A percentile compares a stretch with the other conserved stretches of the same genome.
phyloP scores from a whole-genome alignment of 2,329 filamentous ascomycete species.

The Fusarium palustre region DNA sequence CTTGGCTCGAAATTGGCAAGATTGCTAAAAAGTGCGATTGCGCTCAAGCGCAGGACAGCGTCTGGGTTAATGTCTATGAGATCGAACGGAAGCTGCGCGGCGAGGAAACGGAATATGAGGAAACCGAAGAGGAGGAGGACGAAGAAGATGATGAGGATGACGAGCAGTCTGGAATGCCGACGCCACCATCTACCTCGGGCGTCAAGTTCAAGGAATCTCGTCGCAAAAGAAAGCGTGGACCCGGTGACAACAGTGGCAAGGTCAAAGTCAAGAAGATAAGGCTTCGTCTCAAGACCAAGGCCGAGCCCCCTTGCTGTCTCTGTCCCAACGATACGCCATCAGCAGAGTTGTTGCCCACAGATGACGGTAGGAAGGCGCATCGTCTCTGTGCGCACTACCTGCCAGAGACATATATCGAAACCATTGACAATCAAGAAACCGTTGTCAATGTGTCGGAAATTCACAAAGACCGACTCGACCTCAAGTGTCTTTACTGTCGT shows the following conservation, averaged over 20 bases:
- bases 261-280: conserved; percentile 82
- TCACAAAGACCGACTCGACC: conserved; percentile 85
- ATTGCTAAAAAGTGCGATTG: conserved; percentile 98
- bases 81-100: conserved; percentile 94
- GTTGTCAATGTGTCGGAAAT: conserved; percentile 85
- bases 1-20: conserved; percentile 94
- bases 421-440: conserved; percentile 75
- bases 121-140: conserved; percentile 79
- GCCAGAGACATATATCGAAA: conserved; percentile 88
- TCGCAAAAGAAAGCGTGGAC: conserved; percentile 69
- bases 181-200: conserved; percentile 79
- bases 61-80: conserved; percentile 97
- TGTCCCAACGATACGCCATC: conserved; percentile 91
- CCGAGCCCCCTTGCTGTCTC: conserved; percentile 85
- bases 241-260: conserved; percentile 55
- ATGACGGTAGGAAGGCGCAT: conserved; percentile 88
- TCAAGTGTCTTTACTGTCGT: conserved; percentile 95
- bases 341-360: conserved; percentile 85
- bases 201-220: conserved; percentile 71
- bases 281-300: conserved; percentile 76
- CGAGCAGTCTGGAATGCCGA: conserved; percentile 76
- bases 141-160: conserved; percentile 74
- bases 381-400: conserved; percentile 90
- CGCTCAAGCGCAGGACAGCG: conserved; percentile 93
- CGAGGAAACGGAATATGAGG: conserved; percentile 86